Base-by-base conservation (phyloP, 2,329 filamentous ascomycete genomes). In the Fonsecaea pedrosoi region DNA sequence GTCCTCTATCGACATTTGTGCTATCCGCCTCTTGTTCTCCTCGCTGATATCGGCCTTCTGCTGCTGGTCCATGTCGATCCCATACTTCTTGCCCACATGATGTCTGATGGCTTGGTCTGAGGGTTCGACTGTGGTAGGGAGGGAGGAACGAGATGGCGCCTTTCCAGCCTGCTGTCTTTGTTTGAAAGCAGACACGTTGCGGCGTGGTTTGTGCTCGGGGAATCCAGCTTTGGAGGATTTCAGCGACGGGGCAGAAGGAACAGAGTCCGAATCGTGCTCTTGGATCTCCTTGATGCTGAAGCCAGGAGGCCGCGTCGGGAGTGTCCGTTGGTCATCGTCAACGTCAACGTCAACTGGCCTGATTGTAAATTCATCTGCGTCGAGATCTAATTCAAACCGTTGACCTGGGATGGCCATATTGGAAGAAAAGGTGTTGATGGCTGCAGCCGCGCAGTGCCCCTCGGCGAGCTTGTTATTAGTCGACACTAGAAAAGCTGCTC, bases 141-240 rank as follows among this genome's bases (percentile, higher is more conserved):
- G 62, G 25, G 64, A 61, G 21, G 64, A 72, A 59, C 65, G 63
- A 54, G 66, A 55, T 1, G 67, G 34, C 10, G 18, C 7, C 21
- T 38, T 69, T 42, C 64, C 63, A 34, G 68, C 54, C 55, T 77
- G 76, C 68, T 86, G 83, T 74, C 88, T 86, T 74, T 92, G 89
- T 77, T 92, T 96, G 82, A 97, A 97, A 1, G 90, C 86, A 1
- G 93, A 97, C 7, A 86, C 79, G 65, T 86, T 85, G 64, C 83
- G 84, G 71, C 94, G 88, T 77, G 91, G 92, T 78, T 91, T 95
- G 77, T 93, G 94, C 66, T 89, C 87, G n/a, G 95, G 95, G 73
- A 98, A 98, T 0, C 95, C 95, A 12, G 86, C 88, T 21, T 83
- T 81, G 9, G 88, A 86, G 45, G 83, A 83, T 8, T 90, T 89